A percentile compares a stretch with the other conserved stretches of the same genome.
Conservation (phyloP, 2,329 filamentous ascomycete species). For the Paracorniculantispora psalliotae region DNA sequence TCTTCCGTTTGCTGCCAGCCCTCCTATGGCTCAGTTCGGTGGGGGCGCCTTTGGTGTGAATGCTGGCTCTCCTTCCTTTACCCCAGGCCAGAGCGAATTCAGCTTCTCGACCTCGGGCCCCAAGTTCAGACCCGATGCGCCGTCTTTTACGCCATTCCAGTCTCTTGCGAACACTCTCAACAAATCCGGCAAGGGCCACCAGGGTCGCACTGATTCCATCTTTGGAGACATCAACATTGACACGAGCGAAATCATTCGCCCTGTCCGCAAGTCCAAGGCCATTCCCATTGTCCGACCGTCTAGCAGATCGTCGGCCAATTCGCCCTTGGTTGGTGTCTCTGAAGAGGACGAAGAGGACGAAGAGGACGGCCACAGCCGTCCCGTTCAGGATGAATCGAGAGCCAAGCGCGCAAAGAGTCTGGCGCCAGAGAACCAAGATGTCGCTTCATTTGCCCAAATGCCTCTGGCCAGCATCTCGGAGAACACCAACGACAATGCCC, state of each 20-base stretch:
- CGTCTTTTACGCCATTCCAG: slow-evolving; percentile 64
- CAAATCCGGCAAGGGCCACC: slow-evolving; percentile 34
- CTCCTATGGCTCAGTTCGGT: slow-evolving; percentile 29
- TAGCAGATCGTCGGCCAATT: slow-evolving; percentile 39
- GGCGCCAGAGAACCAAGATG: slow-evolving; percentile 63
- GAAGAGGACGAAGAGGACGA: slow-evolving; percentile 24
- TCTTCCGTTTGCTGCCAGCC: slow-evolving; percentile 6
- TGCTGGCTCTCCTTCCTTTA: slow-evolving; percentile 65
- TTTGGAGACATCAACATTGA: slow-evolving; percentile 66
- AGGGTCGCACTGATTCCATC: slow-evolving; percentile 46
- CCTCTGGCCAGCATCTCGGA: slow-evolving; percentile 8
- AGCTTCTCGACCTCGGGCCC: slow-evolving; percentile 63
- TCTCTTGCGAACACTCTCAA: slow-evolving; percentile 43
- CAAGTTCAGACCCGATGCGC: slow-evolving; percentile 71
- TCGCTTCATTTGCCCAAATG: slow-evolving; percentile 63
- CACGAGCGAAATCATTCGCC: slow-evolving; percentile 57
- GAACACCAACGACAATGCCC: slow-evolving; percentile 38
- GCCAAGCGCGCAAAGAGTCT: slow-evolving; percentile 69
- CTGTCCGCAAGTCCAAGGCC: slow-evolving; percentile 71
- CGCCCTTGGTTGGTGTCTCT: slow-evolving; percentile 18
- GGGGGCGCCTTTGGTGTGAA: slow-evolving; percentile 55
- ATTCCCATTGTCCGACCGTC: slow-evolving; percentile 72
- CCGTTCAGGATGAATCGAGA: slow-evolving; percentile 61
- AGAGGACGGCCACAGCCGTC: slow-evolving; percentile 54
- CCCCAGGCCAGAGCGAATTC: slow-evolving; percentile 60